phyloP scores from a whole-genome alignment of 441 rosid species.

The Erodium trifolium region DNA sequence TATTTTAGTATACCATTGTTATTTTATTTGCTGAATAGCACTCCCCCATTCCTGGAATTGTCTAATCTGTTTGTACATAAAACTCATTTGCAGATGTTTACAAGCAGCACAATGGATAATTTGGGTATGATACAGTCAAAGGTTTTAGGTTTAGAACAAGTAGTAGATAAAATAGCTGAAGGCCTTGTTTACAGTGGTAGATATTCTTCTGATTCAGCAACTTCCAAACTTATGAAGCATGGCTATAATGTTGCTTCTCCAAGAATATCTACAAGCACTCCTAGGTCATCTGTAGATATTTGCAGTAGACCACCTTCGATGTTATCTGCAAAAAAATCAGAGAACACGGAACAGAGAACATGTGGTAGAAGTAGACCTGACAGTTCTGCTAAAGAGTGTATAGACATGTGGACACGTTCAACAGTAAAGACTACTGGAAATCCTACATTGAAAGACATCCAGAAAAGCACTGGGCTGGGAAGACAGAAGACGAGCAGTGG shows the following conservation, averaged over 20 bases:
- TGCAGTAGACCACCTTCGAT: constrained; percentile 37
- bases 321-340: constrained; percentile 36
- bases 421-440: constrained; percentile 31
- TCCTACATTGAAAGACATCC: constrained; percentile 34
- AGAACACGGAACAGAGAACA: constrained; percentile 43
- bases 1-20: not conserved
- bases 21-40: not conserved
- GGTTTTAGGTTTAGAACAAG: constrained; percentile 63
- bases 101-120: constrained; percentile 55
- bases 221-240: constrained; percentile 42
- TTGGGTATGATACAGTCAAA: constrained; percentile 61
- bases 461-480: constrained; percentile 36
- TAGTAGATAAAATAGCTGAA: constrained; percentile 45
- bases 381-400: constrained; percentile 33
- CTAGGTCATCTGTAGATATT: constrained; percentile 56
- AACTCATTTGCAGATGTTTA: constrained; percentile 45
- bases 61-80: constrained; percentile 8
- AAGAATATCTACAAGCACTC: constrained; percentile 56
- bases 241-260: constrained; percentile 48
- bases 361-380: constrained; percentile 38
- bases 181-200: constrained; percentile 32
- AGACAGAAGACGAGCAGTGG: constrained; percentile 22
- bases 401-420: constrained; percentile 39
- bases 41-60: not conserved
- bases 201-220: constrained; percentile 30